Conservation (phyloP, 1,284 basidiomycete species). For the Neolentinus lepideus region DNA sequence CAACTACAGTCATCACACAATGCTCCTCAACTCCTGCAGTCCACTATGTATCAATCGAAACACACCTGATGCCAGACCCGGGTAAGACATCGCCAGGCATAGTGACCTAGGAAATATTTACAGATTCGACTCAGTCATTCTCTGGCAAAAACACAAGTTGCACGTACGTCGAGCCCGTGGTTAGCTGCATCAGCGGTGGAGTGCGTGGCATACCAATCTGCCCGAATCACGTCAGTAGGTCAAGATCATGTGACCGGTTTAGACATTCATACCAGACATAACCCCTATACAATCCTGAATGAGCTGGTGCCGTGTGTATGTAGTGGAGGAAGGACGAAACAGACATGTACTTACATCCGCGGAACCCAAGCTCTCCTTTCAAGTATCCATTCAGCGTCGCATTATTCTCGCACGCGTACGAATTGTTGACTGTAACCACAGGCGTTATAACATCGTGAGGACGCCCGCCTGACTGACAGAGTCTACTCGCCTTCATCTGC, state of each 20-base stretch:
- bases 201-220: conserved; percentile 41
- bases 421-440: conserved; percentile 46
- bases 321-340: neutral
- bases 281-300: conserved; percentile 12
- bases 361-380: conserved; percentile 69
- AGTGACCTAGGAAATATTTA: conserved; percentile 32
- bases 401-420: conserved; percentile 63
- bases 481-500: conserved; percentile 34
- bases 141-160: too few species aligned
- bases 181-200: conserved; percentile 33
- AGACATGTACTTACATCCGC: conserved; percentile 61
- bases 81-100: conserved; percentile 49
- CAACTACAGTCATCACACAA: conserved; percentile 22
- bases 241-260: neutral
- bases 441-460: too few species aligned
- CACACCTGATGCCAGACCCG: neutral
- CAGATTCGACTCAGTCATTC: neutral
- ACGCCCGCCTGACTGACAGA: too few species aligned
- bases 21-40: neutral
- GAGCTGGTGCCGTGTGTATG: neutral
- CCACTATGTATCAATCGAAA: neutral
- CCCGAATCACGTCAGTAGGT: conserved; percentile 21
- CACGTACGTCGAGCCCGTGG: conserved; percentile 51
- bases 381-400: conserved; percentile 63
- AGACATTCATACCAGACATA: conserved; percentile 17